Base-by-base conservation (phyloP, 2,329 filamentous ascomycete species). In the Plectosphaerella cucumerina region DNA sequence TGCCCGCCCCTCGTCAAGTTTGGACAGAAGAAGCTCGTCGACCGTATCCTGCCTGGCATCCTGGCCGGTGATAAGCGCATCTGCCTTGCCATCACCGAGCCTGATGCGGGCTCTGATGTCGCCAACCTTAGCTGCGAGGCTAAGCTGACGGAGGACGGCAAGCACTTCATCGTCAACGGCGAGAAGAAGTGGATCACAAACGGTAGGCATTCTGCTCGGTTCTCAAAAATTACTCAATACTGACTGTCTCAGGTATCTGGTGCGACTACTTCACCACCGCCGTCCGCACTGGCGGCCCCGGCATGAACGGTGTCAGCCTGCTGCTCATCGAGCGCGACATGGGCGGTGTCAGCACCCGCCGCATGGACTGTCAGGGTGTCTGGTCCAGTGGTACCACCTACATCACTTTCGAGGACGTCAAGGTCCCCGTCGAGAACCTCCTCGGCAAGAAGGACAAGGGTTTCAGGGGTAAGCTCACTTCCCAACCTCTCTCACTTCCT, bases 101-200 rank as follows among this genome's bases (percentile, higher is more conserved):
- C 88, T 54, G 93, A 97, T 72, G 94, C 92, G 12, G 94, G 94
- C 43, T 90, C 85, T 58, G 94, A 99, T 67, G 94, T 99, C 10
- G 94, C 94, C 53, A 97, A 96, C 72, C 69, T 99, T 59, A 94
- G 86, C 14, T 97, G 93, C 70, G 92, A 97, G 77, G 94, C 94
- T 22, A 96, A 96, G 78, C 81, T 97, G 52, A 89, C 82, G 56
- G 89, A 94, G 61, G 94, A 99, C 63, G 94, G 94, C 65, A 97
- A 97, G 78, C 90, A 97, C 75, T 99, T 95, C 73, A 97, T 97
- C 60, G 94, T 99, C 72, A 99, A 97, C 65, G 94, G 94, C 50
- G 93, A 97, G 83, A 97, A 99, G 87, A 99, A 99, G 76, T 97
- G 94, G 93, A 97, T 97, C 71, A 97, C 93, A 63, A 99, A 99